phyloP scores from a whole-genome alignment of 768 basidiomycete genomes.

The Mycena vitilis region DNA sequence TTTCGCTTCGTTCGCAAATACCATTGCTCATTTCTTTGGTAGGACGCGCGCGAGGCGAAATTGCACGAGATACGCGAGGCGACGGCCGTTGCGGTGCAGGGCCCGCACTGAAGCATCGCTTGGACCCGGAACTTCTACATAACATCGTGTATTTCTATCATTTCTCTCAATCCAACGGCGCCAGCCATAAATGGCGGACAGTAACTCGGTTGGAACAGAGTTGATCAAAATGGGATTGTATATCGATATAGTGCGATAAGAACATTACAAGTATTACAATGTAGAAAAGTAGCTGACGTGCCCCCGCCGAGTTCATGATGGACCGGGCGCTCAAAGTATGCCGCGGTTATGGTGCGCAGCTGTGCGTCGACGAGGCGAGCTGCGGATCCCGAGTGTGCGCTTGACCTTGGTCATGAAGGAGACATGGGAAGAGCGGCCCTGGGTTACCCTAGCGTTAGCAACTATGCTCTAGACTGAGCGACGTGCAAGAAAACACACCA shows the following conservation, averaged over 20 bases:
- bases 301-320: too few species aligned
- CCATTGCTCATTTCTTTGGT: not conserved
- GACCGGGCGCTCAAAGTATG: not conserved
- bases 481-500: slow-evolving; percentile 50
- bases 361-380: slow-evolving; percentile 49
- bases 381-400: slow-evolving; percentile 61
- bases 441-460: slow-evolving; percentile 16
- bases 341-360: not conserved
- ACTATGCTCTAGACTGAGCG: not conserved
- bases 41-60: slow-evolving; percentile 34
- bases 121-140: too few species aligned
- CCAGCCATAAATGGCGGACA: not conserved
- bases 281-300: too few species aligned
- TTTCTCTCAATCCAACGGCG: too few species aligned
- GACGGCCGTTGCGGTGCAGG: not conserved
- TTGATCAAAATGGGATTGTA: too few species aligned
- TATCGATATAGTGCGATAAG: too few species aligned
- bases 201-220: not conserved
- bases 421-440: slow-evolving; percentile 61
- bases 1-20: not conserved
- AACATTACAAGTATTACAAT: too few species aligned
- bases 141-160: too few species aligned
- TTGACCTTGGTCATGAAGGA: slow-evolving; percentile 65
- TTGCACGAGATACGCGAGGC: slow-evolving; percentile 31
- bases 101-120: too few species aligned